Evolutionary conservation across 169 alveolate species (phyloP).

Genomic region (Cardiosporidium cionae): DNA sequence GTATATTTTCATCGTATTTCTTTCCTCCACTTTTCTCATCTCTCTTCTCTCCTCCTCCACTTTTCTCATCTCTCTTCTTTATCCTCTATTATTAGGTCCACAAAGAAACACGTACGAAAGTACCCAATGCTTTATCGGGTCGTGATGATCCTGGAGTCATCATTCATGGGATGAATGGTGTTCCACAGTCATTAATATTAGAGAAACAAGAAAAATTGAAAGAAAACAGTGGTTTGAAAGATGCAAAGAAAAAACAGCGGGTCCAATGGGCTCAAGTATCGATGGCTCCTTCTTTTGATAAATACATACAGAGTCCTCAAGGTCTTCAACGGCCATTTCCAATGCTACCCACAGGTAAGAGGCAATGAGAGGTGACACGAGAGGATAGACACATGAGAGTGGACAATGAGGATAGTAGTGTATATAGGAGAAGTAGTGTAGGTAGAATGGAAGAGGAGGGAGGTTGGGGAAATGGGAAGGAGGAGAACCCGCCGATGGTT

Average conservation of each 20-base stretch:
- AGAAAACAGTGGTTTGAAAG: slow-evolving; percentile 54
- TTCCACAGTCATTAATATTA: slow-evolving; percentile 76
- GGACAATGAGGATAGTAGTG: too few species aligned
- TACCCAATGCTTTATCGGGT: slow-evolving; percentile 93
- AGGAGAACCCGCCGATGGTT: too few species aligned
- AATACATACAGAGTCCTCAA: neutral
- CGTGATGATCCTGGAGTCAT: slow-evolving; percentile 84
- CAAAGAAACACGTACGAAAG: slow-evolving; percentile 70
- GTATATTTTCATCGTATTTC: too few species aligned
- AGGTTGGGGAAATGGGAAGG: too few species aligned
- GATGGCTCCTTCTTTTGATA: neutral
- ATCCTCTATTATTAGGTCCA: too few species aligned
- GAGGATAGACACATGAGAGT: too few species aligned
- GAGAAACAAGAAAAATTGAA: slow-evolving; percentile 56
- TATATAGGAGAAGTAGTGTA: too few species aligned
- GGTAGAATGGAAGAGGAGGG: too few species aligned
- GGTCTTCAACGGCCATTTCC: neutral
- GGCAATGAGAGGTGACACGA: neutral
- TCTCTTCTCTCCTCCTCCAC: too few species aligned
- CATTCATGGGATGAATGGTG: slow-evolving; percentile 96
- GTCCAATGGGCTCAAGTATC: slow-evolving; percentile 67
- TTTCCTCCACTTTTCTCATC: too few species aligned
- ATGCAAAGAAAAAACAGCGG: slow-evolving; percentile 56
- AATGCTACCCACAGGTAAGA: neutral
- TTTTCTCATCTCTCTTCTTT: too few species aligned